Conservation (phyloP, 148 eudicot species). For the Heliamphora exappendiculata region DNA sequence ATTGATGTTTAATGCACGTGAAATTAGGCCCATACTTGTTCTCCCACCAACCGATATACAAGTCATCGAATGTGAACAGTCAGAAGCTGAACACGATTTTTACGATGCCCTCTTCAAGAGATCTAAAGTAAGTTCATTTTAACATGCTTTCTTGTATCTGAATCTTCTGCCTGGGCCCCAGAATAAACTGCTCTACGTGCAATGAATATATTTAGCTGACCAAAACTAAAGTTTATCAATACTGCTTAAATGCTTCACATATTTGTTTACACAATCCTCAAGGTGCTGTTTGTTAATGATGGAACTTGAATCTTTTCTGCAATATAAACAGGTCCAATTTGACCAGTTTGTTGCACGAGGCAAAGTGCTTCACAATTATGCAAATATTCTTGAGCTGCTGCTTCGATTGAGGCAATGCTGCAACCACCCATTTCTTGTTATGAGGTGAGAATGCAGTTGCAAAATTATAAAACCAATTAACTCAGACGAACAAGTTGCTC, state of each 20-base stretch:
- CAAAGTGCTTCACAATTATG: conserved; percentile 64
- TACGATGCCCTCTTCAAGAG: conserved; percentile 60
- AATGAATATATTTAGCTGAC: not conserved
- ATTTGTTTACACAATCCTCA: too few relatives aligned
- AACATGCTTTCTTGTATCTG: not conserved
- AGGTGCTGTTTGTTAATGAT: not conserved
- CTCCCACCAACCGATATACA: conserved; percentile 60
- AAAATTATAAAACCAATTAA: not conserved
- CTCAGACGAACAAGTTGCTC: not conserved
- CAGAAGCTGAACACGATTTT: conserved; percentile 62
- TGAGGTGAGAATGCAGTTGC: conserved; percentile 32
- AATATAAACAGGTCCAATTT: conserved; percentile 39
- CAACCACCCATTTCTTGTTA: conserved; percentile 65
- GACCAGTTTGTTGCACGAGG: conserved; percentile 72
- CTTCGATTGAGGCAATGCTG: conserved; percentile 66
- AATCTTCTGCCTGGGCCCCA: not conserved
- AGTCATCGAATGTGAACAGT: conserved; percentile 50
- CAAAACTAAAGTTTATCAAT: not conserved
- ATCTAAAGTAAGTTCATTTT: conserved; percentile 41
- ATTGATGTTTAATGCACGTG: conserved; percentile 8
- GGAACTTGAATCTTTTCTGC: conserved; percentile 2
- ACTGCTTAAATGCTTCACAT: too few relatives aligned
- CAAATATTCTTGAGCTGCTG: conserved; percentile 55
- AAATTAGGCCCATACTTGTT: conserved; percentile 46
- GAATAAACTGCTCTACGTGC: not conserved